Base-by-base conservation (phyloP, 495 filamentous ascomycete species). In the Penicillium antarcticum region DNA sequence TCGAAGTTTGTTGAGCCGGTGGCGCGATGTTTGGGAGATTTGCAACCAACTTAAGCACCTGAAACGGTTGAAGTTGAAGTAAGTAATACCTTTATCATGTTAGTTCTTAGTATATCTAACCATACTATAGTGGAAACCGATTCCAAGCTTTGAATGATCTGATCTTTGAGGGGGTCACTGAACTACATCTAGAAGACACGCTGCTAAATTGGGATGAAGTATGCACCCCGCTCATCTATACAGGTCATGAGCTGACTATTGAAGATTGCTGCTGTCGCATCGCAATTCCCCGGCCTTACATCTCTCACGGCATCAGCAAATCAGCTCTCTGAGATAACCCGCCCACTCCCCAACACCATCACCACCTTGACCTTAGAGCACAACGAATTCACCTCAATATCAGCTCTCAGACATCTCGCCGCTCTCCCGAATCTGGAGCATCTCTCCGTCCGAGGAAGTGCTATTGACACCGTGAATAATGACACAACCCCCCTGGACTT, bases 161-260 rank as follows among this genome's bases (percentile, higher is more conserved):
- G 23, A 45, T 44, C 6, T 87, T 92, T 46, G 59, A 69, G 4
- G 65, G 75, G 6, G 70, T 97, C 21, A 77, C 76, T n/a, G 79
- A 84, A 41, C 72, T 98, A 7, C 83, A 85, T 46, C 67, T 97
- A 16, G 84, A 88, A 48, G 80, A 89, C 31, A 90, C 82, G 4
- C 71, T 92, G 11, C 70, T 94, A 38, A 61, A 70, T 18, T 95
- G 89, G 89, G 69, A 83, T 16, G 83, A 91, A 63, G 81, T 89
- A 71, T 68, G 72, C 58, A 6, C 11, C 1, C 13, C 6, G 19
- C 11, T 4, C 16, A 34, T 41, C 13, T 31, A 5, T 18, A n/a
- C 2, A 7, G 5, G n/a, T n/a, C 35, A 19, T 12, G 9, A 18
- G 11, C 58, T 62, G 37, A 62, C 35, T 8, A 21, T 1, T 10